These are phyloP conservation scores for Xylaria cubensis DNA, from an alignment of 495 filamentous ascomycete species.

Conservation along the genomic window DNA sequence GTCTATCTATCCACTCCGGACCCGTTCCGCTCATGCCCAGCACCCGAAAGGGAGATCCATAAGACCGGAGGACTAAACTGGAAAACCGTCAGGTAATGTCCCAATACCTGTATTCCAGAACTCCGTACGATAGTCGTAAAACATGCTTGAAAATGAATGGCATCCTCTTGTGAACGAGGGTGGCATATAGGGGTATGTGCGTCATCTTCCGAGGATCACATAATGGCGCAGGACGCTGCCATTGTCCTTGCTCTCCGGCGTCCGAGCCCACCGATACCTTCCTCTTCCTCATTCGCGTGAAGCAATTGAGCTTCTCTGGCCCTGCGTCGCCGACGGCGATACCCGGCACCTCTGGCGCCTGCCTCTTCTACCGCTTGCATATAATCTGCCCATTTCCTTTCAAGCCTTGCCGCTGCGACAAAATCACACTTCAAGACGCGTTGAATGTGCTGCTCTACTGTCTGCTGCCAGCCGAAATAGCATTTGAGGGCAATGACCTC, in stretches of 20 bases:
- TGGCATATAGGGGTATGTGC: neutral
- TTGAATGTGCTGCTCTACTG: constrained; percentile 89
- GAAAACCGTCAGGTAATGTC: neutral
- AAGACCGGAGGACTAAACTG: neutral
- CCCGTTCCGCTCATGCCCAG: neutral
- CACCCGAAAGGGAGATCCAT: neutral
- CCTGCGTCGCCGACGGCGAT: constrained; percentile 71
- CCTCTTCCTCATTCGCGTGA: constrained; percentile 80
- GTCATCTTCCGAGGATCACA: constrained; percentile 47
- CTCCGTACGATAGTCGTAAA: constrained; percentile 18
- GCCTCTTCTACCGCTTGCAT: constrained; percentile 93
- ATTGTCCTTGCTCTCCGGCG: constrained; percentile 63
- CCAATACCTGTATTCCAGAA: constrained; percentile 8
- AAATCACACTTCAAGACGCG: constrained; percentile 80
- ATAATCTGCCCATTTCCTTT: constrained; percentile 91
- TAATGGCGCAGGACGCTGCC: constrained; percentile 56
- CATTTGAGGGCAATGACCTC: constrained; percentile 88
- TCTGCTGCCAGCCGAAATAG: constrained; percentile 94
- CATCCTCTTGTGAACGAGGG: neutral
- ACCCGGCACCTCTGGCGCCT: constrained; percentile 63
- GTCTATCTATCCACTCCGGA: neutral
- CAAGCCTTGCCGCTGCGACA: constrained; percentile 70
- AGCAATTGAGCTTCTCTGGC: constrained; percentile 77
- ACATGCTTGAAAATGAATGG: neutral
- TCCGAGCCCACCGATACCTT: constrained; percentile 45